Evolutionary conservation across 495 filamentous ascomycete genomes (phyloP), one percentile per base, ranked within the genome.

Genomic region (Aspergillus bridgeri): DNA sequence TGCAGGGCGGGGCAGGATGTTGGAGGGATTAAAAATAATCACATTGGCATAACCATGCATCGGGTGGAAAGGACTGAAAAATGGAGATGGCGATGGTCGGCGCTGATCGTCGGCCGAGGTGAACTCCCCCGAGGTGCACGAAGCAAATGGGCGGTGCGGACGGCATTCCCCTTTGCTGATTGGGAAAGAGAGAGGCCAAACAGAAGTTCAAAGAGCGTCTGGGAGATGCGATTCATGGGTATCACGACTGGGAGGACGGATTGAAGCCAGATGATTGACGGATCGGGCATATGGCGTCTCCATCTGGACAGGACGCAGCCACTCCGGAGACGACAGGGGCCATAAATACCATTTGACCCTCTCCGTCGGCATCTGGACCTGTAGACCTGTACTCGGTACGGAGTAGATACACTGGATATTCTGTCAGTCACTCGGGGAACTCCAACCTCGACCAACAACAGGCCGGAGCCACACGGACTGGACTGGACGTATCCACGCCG

Each of bases 131-230:
- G 33, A 2, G 33, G 13, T 4, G 4, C 25, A 15, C 7, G 9
- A 38, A 15, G 13, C 33, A 38, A 38, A 38, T 38, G 33, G 13
- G 33, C 13, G 33, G 17, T 23, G 18, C 44, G 29, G 25, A 42
- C 2, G 11, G 61, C 23, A 23, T n/a, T 52, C 55, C 42, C 51
- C 55, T 52, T 58, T 58, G 55, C 55, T 52, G 23, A 58, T 62
- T 58, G 22, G 54, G 59, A 60, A 50, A 50, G 21, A 19, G 48
- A 21, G 5, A 7, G 48, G n/a, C 48, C 48, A n/a, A 25, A 17
- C 7, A 24, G n/a, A 25, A 11, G 48, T 25, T 6, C 3, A 6
- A 24, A 1, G 15, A 6, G 48, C n/a, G 5, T 25, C 2, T 25
- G 1, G 47, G 33, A 38, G 33, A 25, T 25, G 47, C 48, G 19